Conservation (phyloP, 2,329 filamentous ascomycete species). For the Daldinia eschscholtzii region DNA sequence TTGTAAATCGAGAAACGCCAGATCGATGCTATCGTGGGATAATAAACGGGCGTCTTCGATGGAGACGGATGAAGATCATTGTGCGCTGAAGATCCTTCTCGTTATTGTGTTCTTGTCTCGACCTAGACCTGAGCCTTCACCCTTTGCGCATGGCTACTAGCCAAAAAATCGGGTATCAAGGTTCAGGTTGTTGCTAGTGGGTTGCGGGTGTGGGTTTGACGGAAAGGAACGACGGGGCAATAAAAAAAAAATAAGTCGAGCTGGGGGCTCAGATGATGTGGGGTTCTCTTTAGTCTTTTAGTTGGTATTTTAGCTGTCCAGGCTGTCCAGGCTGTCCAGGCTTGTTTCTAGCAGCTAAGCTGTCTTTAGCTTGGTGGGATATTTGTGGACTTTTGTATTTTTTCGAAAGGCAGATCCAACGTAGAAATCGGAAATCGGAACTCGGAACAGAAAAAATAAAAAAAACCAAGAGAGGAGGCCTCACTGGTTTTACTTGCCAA, state of each 20-base stretch:
- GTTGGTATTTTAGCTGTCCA: neutral
- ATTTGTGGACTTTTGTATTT: neutral
- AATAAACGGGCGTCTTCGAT: slow-evolving; percentile 51
- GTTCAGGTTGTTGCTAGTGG: slow-evolving; percentile 15
- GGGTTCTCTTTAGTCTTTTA: slow-evolving; percentile 21
- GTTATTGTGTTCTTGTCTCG: slow-evolving; percentile 34
- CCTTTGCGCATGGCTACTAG: slow-evolving; percentile 41
- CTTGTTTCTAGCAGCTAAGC: neutral
- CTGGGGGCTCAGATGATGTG: slow-evolving; percentile 22
- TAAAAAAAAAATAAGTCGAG: slow-evolving; percentile 8
- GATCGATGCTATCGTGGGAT: slow-evolving; percentile 51
- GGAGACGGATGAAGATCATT: slow-evolving; percentile 47
- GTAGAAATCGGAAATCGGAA: slow-evolving; percentile 21
- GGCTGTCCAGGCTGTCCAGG: neutral
- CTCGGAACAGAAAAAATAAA: slow-evolving; percentile 34
- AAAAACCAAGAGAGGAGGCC: slow-evolving; percentile 35
- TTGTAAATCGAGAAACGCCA: slow-evolving; percentile 36
- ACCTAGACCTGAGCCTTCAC: slow-evolving; percentile 34
- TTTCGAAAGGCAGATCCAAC: slow-evolving; percentile 16
- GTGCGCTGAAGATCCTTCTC: slow-evolving; percentile 40
- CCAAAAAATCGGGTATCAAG: slow-evolving; percentile 20
- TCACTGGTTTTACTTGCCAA: slow-evolving; percentile 40
- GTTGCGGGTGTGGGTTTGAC: slow-evolving; percentile 3
- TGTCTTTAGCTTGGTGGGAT: slow-evolving; percentile 16
- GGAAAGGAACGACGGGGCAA: slow-evolving; percentile 6